phyloP scores from a whole-genome alignment of 169 alveolate species.

The Eimeria sp. region DNA sequence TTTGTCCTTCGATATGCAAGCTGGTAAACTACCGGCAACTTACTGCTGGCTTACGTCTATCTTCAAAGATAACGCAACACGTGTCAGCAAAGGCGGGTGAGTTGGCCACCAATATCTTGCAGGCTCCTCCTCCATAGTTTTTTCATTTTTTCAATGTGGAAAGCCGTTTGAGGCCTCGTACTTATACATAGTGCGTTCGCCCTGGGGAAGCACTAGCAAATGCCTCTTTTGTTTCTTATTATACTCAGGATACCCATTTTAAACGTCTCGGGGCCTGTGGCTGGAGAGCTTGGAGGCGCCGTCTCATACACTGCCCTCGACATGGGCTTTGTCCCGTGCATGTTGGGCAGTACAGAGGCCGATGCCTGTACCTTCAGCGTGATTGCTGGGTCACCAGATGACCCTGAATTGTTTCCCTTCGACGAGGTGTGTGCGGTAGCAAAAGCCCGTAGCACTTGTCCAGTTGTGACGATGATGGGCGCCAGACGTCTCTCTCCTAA shows the following conservation, averaged over 20 bases:
- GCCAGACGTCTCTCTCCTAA: background rate
- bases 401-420: constrained; percentile 19
- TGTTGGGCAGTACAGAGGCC: background rate
- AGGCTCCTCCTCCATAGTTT: background rate
- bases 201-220: background rate
- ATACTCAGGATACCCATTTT: constrained; percentile 36
- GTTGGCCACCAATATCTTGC: background rate
- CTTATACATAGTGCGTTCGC: background rate
- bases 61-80: background rate
- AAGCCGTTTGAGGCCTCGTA: background rate
- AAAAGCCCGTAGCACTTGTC: background rate
- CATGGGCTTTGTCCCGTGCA: constrained; percentile 69
- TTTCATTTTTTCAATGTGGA: background rate
- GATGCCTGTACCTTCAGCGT: constrained; percentile 47
- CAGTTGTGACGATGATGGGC: no score
- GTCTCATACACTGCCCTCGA: constrained; percentile 1
- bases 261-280: constrained; percentile 27
- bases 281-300: constrained; percentile 40
- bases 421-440: constrained; percentile 32
- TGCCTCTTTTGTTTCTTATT: background rate
- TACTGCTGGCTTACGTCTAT: constrained; percentile 26
- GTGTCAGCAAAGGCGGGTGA: constrained; percentile 14
- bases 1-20: constrained; percentile 17
- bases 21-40: background rate
- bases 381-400: background rate